These are phyloP conservation scores for Ustilago hordei DNA, from an alignment of 1,284 basidiomycete genomes.

Conservation along the genomic window DNA sequence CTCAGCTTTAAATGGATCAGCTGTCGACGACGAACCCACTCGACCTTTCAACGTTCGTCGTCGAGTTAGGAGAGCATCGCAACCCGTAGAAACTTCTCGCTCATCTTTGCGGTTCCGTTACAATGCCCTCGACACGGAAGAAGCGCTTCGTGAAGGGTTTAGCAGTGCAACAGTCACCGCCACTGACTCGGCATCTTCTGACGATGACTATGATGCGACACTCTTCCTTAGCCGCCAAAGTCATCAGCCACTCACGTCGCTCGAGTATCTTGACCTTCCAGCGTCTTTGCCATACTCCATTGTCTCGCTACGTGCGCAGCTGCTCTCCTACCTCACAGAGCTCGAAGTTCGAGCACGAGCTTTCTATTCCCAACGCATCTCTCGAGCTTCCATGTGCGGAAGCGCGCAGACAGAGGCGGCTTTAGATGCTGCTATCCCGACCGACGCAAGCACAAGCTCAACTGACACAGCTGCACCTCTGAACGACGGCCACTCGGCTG, in stretches of 20 bases:
- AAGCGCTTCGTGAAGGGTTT: conserved; percentile 25
- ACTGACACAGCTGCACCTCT: not conserved
- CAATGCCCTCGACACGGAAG: conserved; percentile 12
- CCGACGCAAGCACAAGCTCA: not conserved
- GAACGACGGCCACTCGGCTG: conserved; percentile 32
- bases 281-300: conserved; percentile 56
- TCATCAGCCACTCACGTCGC: conserved; percentile 36
- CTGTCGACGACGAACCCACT: conserved; percentile 30
- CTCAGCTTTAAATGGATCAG: conserved; percentile 1
- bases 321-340: conserved; percentile 53
- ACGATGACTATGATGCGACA: conserved; percentile 37
- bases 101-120: conserved; percentile 22
- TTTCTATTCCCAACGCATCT: conserved; percentile 43
- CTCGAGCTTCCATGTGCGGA: conserved; percentile 10
- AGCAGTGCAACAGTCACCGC: conserved; percentile 40
- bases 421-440: not conserved
- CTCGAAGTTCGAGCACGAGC: conserved; percentile 48
- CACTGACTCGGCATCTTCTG: conserved; percentile 44
- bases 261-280: conserved; percentile 57
- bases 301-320: conserved; percentile 49
- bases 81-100: conserved; percentile 21
- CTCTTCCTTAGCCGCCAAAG: conserved; percentile 11
- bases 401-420: not conserved
- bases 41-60: conserved; percentile 39
- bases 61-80: conserved; percentile 35